A percentile compares a stretch with the other conserved stretches of the same genome.
phyloP scores from a whole-genome alignment of 139 green algal species.

The Tetratostichococcus sp. region DNA sequence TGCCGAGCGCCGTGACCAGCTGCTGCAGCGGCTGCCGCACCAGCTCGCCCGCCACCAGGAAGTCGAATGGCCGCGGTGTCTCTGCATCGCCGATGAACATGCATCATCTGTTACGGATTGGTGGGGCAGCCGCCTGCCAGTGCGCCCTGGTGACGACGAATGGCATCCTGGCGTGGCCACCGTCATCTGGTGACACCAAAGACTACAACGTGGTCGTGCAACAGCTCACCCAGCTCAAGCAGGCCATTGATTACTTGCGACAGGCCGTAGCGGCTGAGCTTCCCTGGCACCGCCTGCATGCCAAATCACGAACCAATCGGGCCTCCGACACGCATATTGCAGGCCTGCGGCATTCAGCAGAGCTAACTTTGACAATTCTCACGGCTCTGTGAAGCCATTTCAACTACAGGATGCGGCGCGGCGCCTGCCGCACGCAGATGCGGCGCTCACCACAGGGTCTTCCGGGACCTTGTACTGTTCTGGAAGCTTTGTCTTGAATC shows the following conservation, averaged over 20 bases:
- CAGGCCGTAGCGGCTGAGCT: conserved; percentile 86
- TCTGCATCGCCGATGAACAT: too few relatives aligned
- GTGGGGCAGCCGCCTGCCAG: background rate
- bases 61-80: conserved; percentile 83
- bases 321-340: too few relatives aligned
- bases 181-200: too few relatives aligned
- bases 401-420: too few relatives aligned
- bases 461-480: conserved; percentile 61
- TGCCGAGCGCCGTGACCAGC: conserved; percentile 54
- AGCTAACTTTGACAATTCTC: too few relatives aligned
- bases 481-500: conserved; percentile 81
- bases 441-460: conserved; percentile 63
- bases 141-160: too few relatives aligned
- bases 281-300: conserved; percentile 75
- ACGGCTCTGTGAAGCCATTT: too few relatives aligned
- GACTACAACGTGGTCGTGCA: background rate
- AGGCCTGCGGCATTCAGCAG: too few relatives aligned
- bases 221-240: conserved; percentile 66
- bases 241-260: conserved; percentile 97
- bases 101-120: background rate
- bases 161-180: too few relatives aligned
- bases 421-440: too few relatives aligned
- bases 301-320: too few relatives aligned
- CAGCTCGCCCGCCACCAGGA: conserved; percentile 84
- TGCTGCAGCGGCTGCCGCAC: conserved; percentile 76